Percentiles rank a stretch among this genome's conserved stretches.
Evolutionary conservation across 1,284 basidiomycete genomes (phyloP).

Genomic region (Ceratobasidium sp.): DNA sequence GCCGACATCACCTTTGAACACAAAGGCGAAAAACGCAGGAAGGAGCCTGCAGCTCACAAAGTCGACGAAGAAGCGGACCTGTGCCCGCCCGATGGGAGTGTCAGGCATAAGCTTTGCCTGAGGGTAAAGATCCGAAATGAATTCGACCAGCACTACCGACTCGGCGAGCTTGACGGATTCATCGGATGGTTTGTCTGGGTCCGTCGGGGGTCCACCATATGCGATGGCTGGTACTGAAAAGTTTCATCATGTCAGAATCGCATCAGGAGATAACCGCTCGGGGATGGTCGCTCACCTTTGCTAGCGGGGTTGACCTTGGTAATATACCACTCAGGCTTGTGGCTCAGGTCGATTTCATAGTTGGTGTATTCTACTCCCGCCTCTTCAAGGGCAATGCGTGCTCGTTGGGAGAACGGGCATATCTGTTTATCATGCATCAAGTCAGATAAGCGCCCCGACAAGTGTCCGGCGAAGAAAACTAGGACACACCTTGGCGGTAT

Average conservation of each 20-base stretch:
- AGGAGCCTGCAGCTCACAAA: constrained; percentile 46
- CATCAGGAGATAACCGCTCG: constrained; percentile 47
- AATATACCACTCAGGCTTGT: constrained; percentile 55
- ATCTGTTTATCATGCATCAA: not conserved
- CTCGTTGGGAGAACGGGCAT: constrained; percentile 48
- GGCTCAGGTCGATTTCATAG: constrained; percentile 53
- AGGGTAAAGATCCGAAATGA: constrained; percentile 47
- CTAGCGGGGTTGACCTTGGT: constrained; percentile 36
- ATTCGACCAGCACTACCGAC: constrained; percentile 47
- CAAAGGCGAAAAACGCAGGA: constrained; percentile 43
- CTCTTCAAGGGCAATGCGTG: constrained; percentile 53
- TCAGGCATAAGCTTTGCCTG: constrained; percentile 32
- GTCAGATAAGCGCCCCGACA: not conserved
- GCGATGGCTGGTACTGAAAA: constrained; percentile 52
- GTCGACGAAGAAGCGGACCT: constrained; percentile 49
- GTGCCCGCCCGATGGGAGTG: constrained; percentile 49
- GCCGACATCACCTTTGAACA: constrained; percentile 41
- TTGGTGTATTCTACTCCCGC: constrained; percentile 50
- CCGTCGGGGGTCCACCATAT: constrained; percentile 48
- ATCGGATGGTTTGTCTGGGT: constrained; percentile 46
- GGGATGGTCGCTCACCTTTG: constrained; percentile 30
- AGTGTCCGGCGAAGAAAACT: not conserved
- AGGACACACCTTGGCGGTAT: constrained; percentile 34
- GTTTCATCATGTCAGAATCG: constrained; percentile 50
- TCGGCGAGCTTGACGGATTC: constrained; percentile 49